A percentile compares a stretch with the other conserved stretches of the same genome.
These are phyloP conservation scores for Fusarium anthophilum DNA, from an alignment of 2,329 filamentous ascomycete species.

Conservation along the genomic window DNA sequence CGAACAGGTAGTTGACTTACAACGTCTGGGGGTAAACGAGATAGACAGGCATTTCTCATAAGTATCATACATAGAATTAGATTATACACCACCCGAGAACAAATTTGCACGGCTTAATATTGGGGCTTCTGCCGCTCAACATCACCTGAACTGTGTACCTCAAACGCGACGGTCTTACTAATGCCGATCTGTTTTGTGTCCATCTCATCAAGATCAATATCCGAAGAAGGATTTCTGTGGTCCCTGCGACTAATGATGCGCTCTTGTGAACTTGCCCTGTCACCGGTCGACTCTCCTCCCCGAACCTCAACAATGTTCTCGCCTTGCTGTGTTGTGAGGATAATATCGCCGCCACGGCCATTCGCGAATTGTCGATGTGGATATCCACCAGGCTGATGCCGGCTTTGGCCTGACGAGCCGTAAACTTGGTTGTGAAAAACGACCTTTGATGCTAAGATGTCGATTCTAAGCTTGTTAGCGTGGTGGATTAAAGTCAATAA, in stretches of 20 bases:
- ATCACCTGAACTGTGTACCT: conserved; percentile 27
- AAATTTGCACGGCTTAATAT: neutral
- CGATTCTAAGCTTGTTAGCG: conserved; percentile 39
- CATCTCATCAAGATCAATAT: conserved; percentile 40
- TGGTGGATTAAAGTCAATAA: rapidly evolving
- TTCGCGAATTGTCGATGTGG: conserved; percentile 18
- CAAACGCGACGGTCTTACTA: conserved; percentile 37
- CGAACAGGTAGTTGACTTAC: neutral
- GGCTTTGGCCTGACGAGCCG: conserved; percentile 32
- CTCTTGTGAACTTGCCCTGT: conserved; percentile 36
- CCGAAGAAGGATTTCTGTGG: conserved; percentile 28
- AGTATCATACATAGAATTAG: neutral
- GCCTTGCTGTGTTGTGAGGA: conserved; percentile 32
- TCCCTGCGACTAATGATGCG: conserved; percentile 32
- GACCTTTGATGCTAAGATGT: conserved; percentile 48
- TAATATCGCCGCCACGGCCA: conserved; percentile 15
- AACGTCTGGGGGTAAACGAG: neutral
- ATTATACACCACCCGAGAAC: neutral
- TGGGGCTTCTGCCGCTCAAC: neutral
- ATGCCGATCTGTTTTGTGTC: conserved; percentile 35
- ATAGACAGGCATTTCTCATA: neutral
- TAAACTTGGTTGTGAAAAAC: conserved; percentile 42
- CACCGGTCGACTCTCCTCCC: conserved; percentile 11
- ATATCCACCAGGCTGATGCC: conserved; percentile 11
- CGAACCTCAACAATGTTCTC: conserved; percentile 38